Conservation (phyloP, 1,284 basidiomycete species). For the Boletus putidus region DNA sequence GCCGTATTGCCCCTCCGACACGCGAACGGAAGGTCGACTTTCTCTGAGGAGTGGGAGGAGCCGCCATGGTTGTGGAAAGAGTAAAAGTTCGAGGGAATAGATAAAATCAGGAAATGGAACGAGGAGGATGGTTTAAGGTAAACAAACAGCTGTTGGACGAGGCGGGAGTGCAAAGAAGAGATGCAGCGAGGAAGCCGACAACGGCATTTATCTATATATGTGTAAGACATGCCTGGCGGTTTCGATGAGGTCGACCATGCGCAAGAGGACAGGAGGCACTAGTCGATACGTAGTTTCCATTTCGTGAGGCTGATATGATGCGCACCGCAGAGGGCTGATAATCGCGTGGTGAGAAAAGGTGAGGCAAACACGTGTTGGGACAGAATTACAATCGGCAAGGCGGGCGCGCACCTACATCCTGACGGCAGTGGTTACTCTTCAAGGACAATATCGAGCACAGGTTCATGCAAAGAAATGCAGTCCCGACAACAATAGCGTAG, state of each 20-base stretch:
- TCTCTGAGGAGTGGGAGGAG: slow-evolving; percentile 34
- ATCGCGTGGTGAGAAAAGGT: slow-evolving; percentile 35
- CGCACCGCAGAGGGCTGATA: slow-evolving; percentile 36
- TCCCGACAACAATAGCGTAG: slow-evolving; percentile 2
- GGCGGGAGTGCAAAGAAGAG: slow-evolving; percentile 26
- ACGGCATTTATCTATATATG: slow-evolving; percentile 34
- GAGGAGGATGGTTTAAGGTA: slow-evolving; percentile 12
- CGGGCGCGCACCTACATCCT: slow-evolving; percentile 18
- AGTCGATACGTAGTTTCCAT: slow-evolving; percentile 24
- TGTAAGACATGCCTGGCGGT: slow-evolving; percentile 34
- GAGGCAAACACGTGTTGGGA: slow-evolving; percentile 37
- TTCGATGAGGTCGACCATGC: slow-evolving; percentile 40
- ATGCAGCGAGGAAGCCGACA: slow-evolving; percentile 24
- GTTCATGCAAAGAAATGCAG: slow-evolving; percentile 18
- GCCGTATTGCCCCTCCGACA: slow-evolving; percentile 37
- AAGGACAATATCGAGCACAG: slow-evolving; percentile 19
- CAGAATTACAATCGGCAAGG: slow-evolving; percentile 10
- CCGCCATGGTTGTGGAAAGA: slow-evolving; percentile 21
- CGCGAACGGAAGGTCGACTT: slow-evolving; percentile 39
- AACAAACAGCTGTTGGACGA: slow-evolving; percentile 11
- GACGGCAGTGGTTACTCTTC: slow-evolving; percentile 6
- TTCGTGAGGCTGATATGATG: slow-evolving; percentile 35
- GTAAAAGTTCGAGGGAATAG: slow-evolving; percentile 2
- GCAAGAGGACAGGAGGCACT: slow-evolving; percentile 30
- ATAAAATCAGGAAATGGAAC: slow-evolving; percentile 7